Evolutionary conservation across 164 flowering plant species (phyloP), one percentile per base, ranked within the genome.

Genomic region (Vitis rupestris): DNA sequence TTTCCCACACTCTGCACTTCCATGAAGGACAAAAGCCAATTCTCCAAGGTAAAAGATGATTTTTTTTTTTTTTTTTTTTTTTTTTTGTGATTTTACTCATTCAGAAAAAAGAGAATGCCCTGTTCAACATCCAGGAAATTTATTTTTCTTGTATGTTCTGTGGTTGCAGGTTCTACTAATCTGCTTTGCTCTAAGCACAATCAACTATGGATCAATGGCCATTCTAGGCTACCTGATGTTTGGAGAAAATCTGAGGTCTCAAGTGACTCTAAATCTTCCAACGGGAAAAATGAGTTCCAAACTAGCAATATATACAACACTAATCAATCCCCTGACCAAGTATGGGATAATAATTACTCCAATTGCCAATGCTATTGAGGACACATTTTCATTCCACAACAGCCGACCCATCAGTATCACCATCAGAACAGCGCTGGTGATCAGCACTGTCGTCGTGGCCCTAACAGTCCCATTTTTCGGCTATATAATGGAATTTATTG

Each of bases 191-290:
- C 60, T 65, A 10, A 78, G 82, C 71, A 82, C 86, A 5, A 37
- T 83, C 44, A 75, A 53, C 59, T 84, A 86, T 63, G 87, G 78
- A 71, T 76, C 82, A 30, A 84, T 86, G 84, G 89, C 81, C 0
- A 64, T 88, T 19, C 50, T 79, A 8, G 87, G 92, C 27, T 88
- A 88, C 81, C 29, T 80, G 52, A 88, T 88, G 90, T 88, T 59
- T 59, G 92, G 90, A 63, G 70, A 79, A 12, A 5, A 64, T 44
- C 11, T 86, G 48, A 61, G 74, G 51, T 82, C 90, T 23, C 88
- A 86, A 74, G 79, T 88, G 54, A 83, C 91, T 16, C 51, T 84
- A 70, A 86, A 86, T 44, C 88, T 87, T 57, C 91, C 91, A 0
- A 17, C 65, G 0, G 66, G 37, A 51, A 75, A 70, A 12, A 17